Percentiles rank a stretch among this genome's conserved stretches.
phyloP scores from a whole-genome alignment of 441 rosid genomes.

The Isatis lusitanica region DNA sequence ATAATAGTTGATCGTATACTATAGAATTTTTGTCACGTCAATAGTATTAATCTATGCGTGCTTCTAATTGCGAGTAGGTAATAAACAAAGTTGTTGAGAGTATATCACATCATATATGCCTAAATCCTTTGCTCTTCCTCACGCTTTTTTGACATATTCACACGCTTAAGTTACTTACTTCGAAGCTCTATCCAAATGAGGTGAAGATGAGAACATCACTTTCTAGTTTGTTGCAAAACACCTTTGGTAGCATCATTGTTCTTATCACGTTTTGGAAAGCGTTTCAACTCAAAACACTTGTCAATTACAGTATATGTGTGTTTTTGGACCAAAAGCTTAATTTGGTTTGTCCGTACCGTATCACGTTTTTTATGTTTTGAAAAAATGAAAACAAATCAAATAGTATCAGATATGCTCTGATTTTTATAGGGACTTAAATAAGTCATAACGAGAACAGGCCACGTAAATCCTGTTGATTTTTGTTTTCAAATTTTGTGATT shows the following conservation, averaged over 20 bases:
- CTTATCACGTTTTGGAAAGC: conserved; percentile 14
- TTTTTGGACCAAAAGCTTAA: background rate
- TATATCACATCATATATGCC: conserved; percentile 32
- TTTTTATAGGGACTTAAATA: background rate
- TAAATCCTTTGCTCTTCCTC: conserved; percentile 4
- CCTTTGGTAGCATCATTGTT: conserved; percentile 9
- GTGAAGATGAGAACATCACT: conserved; percentile 32
- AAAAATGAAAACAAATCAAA: background rate
- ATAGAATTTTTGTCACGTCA: background rate
- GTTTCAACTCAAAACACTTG: background rate
- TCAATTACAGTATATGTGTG: background rate
- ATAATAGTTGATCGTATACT: no score
- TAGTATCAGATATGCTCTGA: background rate
- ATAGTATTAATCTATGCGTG: background rate
- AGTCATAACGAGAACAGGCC: background rate
- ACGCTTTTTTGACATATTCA: conserved; percentile 26
- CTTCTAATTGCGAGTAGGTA: conserved; percentile 15
- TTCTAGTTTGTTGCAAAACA: conserved; percentile 34
- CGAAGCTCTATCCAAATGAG: background rate
- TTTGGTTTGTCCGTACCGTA: background rate
- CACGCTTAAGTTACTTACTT: conserved; percentile 23
- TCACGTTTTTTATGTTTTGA: background rate
- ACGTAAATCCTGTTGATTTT: conserved; percentile 5
- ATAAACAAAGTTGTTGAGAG: conserved; percentile 32
- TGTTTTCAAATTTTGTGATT: background rate